Evolutionary conservation across 2,329 filamentous ascomycete genomes (phyloP).

Genomic region (Ophiostoma triangulosporum): DNA sequence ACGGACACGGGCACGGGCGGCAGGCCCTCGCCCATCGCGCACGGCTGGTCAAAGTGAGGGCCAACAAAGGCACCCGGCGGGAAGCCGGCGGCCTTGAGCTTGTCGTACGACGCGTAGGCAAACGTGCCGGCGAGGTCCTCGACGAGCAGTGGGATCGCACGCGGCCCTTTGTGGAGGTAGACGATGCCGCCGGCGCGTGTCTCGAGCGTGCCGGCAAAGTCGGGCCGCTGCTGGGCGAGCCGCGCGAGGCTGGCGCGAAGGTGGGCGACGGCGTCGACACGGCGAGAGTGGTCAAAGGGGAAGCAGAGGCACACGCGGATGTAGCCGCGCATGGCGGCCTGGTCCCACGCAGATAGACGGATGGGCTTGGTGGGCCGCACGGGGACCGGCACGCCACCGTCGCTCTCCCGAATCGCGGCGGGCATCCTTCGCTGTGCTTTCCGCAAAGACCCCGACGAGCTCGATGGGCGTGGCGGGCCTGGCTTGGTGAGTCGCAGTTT

Average conservation of each 20-base stretch:
- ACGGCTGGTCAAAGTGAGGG: constrained; percentile 14
- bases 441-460: too few species aligned
- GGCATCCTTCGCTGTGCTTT: too few species aligned
- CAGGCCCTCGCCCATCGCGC: constrained; percentile 7
- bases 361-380: not conserved
- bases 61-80: constrained; percentile 20
- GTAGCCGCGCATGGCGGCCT: constrained; percentile 13
- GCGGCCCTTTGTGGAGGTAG: constrained; percentile 12
- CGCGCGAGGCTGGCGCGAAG: constrained; percentile 13
- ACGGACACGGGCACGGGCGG: constrained; percentile 23
- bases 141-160: constrained; percentile 15
- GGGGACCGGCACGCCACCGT: too few species aligned
- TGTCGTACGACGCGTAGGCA: constrained; percentile 16
- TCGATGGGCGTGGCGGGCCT: too few species aligned
- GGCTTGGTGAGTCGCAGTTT: not conserved
- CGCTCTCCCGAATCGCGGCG: not conserved
- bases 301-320: constrained; percentile 17
- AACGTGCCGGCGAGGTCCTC: constrained; percentile 14
- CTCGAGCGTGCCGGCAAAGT: constrained; percentile 19
- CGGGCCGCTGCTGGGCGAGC: constrained; percentile 16
- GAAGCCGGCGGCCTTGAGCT: constrained; percentile 19
- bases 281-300: constrained; percentile 8
- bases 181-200: constrained; percentile 14
- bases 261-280: constrained; percentile 8
- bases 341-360: constrained; percentile 12